These are phyloP conservation scores for Paxillus ammoniavirescens DNA, from an alignment of 768 basidiomycete genomes.

Conservation along the genomic window DNA sequence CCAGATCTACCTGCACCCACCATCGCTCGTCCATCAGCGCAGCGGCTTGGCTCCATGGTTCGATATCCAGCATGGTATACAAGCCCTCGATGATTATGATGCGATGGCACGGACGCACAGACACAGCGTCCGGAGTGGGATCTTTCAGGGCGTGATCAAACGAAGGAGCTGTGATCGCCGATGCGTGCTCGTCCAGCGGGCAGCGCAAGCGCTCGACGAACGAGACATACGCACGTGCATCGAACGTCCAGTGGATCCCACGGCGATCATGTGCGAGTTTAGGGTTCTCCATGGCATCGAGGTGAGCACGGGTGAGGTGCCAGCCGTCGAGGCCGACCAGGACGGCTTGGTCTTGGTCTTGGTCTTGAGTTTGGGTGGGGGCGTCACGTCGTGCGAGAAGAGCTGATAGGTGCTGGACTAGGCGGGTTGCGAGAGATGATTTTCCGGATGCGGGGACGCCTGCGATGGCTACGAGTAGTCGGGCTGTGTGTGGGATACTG, in stretches of 20 bases:
- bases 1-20: conserved; percentile 60
- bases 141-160: conserved; percentile 91
- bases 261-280: conserved; percentile 74
- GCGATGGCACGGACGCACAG: conserved; percentile 62
- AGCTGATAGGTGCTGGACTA: conserved; percentile 54
- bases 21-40: conserved; percentile 73
- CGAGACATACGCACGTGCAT: conserved; percentile 63
- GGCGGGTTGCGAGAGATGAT: conserved; percentile 64
- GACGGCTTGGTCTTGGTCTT: conserved; percentile 39
- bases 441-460: conserved; percentile 90
- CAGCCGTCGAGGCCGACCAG: conserved; percentile 89
- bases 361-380: neutral
- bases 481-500: conserved; percentile 24
- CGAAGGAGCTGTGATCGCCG: conserved; percentile 64
- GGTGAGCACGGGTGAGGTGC: conserved; percentile 79
- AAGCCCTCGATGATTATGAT: conserved; percentile 88
- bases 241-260: conserved; percentile 92
- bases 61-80: conserved; percentile 75
- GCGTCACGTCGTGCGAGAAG: conserved; percentile 28
- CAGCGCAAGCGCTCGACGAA: conserved; percentile 61
- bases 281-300: conserved; percentile 76
- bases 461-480: conserved; percentile 70
- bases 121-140: conserved; percentile 59
- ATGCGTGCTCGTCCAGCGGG: conserved; percentile 23
- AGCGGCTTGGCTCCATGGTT: conserved; percentile 71